These are phyloP conservation scores for Penicillium sp. DNA, from an alignment of 2,329 filamentous ascomycete genomes.

Conservation along the genomic window DNA sequence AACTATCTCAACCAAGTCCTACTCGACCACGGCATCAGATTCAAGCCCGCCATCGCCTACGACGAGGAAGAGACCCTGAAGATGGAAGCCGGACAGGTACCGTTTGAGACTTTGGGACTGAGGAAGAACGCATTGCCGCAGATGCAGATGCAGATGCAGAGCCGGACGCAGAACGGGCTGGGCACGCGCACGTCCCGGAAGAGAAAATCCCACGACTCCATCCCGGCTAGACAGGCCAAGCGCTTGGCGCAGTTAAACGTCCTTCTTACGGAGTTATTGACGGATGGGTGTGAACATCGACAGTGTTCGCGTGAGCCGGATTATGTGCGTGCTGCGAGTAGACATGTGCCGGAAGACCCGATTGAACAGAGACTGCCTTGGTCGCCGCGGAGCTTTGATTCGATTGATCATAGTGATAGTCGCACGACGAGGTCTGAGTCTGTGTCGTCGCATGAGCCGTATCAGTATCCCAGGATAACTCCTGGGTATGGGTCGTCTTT, in stretches of 20 bases:
- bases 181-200: background rate
- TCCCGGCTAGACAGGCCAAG: slow-evolving; percentile 1
- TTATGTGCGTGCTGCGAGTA: background rate
- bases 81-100: background rate
- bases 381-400: slow-evolving; percentile 7
- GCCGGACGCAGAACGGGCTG: background rate
- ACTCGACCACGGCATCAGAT: slow-evolving; percentile 60
- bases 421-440: background rate
- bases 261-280: slow-evolving; percentile 2
- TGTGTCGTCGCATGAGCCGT: background rate
- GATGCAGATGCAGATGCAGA: too few species aligned
- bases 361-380: background rate
- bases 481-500: background rate
- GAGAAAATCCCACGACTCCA: background rate
- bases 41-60: slow-evolving; percentile 62
- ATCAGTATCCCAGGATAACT: background rate
- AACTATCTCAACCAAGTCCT: slow-evolving; percentile 71
- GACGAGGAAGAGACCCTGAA: slow-evolving; percentile 43
- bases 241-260: slow-evolving; percentile 5
- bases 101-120: background rate
- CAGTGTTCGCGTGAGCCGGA: background rate
- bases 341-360: background rate
- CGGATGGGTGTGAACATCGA: background rate
- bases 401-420: background rate
- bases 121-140: background rate